Evolutionary conservation across 202 grass and related monocot species (phyloP).

Genomic region (Panicum virgatum): DNA sequence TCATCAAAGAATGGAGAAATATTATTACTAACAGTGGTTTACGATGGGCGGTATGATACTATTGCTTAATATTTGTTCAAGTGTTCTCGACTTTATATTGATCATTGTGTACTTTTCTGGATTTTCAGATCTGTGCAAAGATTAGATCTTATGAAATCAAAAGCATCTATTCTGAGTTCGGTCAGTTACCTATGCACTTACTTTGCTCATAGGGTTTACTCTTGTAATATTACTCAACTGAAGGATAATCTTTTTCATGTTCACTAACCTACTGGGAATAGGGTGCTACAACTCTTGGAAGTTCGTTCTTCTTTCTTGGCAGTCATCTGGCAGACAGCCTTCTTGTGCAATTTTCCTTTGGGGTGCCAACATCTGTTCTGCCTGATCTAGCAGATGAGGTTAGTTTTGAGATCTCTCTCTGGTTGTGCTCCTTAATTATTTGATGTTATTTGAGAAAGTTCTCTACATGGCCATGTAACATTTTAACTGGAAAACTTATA

Average conservation of each 20-base stretch:
- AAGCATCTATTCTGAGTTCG: conserved; percentile 87
- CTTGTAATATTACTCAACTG: background rate
- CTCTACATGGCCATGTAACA: background rate
- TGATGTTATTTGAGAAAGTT: background rate
- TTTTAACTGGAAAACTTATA: background rate
- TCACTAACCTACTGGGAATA: conserved; percentile 34
- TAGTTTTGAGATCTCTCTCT: conserved; percentile 34
- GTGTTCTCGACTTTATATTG: conserved; percentile 26
- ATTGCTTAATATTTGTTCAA: conserved; percentile 5
- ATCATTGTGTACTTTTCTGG: conserved; percentile 17
- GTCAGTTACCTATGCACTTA: conserved; percentile 54
- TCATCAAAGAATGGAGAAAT: conserved; percentile 85
- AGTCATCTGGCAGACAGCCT: conserved; percentile 92
- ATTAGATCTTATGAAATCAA: conserved; percentile 95
- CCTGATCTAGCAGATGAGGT: conserved; percentile 70
- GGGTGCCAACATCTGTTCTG: conserved; percentile 48
- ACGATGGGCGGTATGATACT: conserved; percentile 71
- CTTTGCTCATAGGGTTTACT: conserved; percentile 33
- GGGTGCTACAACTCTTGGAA: conserved; percentile 83
- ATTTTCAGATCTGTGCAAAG: conserved; percentile 84
- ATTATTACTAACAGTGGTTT: conserved; percentile 77
- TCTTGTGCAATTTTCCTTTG: conserved; percentile 89
- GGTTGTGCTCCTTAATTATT: background rate
- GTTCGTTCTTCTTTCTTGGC: conserved; percentile 91
- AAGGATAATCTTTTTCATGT: conserved; percentile 20